phyloP scores from a whole-genome alignment of 2,329 filamentous ascomycete genomes.

The Arthrinium puccinioides region DNA sequence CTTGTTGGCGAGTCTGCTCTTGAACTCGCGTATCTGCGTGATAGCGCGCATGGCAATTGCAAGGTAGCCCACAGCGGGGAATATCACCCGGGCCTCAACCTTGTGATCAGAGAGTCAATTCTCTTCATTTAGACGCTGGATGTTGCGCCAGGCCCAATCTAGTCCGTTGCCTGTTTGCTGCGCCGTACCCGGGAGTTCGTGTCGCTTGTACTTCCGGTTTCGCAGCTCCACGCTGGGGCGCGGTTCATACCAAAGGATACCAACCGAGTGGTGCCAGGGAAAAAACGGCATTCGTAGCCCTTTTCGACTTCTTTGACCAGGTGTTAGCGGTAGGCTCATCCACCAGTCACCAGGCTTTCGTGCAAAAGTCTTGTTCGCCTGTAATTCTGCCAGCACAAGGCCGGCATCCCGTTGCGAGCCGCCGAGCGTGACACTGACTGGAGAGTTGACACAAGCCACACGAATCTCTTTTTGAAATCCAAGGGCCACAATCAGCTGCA shows the following conservation, averaged over 20 bases:
- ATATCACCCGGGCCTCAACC: constrained; percentile 8
- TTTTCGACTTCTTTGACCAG: no score
- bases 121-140: constrained; percentile 8
- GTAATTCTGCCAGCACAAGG: no score
- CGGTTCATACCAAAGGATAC: constrained; percentile 7
- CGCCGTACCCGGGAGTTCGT: constrained; percentile 8
- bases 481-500: no score
- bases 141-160: constrained; percentile 11
- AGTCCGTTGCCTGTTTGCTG: constrained; percentile 8
- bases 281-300: constrained; percentile 31
- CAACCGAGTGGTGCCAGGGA: constrained; percentile 25
- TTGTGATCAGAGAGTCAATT: constrained; percentile 14
- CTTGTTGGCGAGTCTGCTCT: not conserved
- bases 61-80: constrained; percentile 13
- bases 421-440: not conserved
- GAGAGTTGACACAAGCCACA: not conserved
- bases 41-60: constrained; percentile 12
- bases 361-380: no score
- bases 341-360: no score
- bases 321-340: no score
- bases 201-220: constrained; percentile 8
- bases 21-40: not conserved
- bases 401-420: no score
- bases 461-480: not conserved
- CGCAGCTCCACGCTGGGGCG: constrained; percentile 8